Percentiles rank a stretch among this genome's conserved stretches.
phyloP scores from a whole-genome alignment of 73 alveolate genomes.

The Paramecium pentaurelia region DNA sequence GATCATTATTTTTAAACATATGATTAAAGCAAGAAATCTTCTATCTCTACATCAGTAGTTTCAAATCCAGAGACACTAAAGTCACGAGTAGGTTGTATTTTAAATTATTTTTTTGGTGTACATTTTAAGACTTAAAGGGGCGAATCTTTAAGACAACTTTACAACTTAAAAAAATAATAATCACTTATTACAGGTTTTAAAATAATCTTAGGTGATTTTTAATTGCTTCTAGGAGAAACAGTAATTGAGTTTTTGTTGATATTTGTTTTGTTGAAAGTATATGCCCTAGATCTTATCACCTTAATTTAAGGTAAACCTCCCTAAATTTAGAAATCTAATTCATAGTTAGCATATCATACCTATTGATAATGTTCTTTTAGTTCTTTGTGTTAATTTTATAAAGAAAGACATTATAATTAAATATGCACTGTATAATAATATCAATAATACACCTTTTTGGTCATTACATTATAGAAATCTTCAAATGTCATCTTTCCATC shows the following conservation, averaged over 20 bases:
- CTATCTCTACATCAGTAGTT: background rate
- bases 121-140: background rate
- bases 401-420: background rate
- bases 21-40: background rate
- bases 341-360: background rate
- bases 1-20: background rate
- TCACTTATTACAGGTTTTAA: background rate
- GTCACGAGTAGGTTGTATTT: background rate
- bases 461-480: conserved; percentile 32
- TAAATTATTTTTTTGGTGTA: background rate
- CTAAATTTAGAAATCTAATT: background rate
- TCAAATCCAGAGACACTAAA: background rate
- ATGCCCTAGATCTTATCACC: background rate
- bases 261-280: background rate
- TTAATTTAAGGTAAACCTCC: background rate
- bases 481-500: conserved; percentile 49
- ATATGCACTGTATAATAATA: background rate
- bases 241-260: background rate
- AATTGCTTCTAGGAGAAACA: background rate
- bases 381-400: background rate
- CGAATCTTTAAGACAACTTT: background rate
- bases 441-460: conserved; percentile 44
- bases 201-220: background rate
- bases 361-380: background rate
- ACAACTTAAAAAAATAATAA: background rate